A percentile compares a stretch with the other conserved stretches of the same genome.
These are phyloP conservation scores for Castanea crenata DNA, from an alignment of 306 rosid species.

Conservation along the genomic window DNA sequence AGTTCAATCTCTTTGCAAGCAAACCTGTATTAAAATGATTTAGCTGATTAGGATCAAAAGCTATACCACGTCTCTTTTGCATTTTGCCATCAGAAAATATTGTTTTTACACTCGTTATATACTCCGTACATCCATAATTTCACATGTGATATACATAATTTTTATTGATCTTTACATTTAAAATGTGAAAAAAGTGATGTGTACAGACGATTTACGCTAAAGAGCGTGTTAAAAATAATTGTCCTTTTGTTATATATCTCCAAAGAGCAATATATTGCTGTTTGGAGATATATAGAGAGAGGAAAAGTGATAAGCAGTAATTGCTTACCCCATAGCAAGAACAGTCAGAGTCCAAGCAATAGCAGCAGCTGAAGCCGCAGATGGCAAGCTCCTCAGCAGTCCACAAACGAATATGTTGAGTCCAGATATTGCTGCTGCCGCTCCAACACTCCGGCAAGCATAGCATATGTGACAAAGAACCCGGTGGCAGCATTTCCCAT, in stretches of 20 bases:
- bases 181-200: no score
- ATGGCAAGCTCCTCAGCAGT: constrained; percentile 65
- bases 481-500: constrained; percentile 99
- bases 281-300: neutral
- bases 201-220: no score
- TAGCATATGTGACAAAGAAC: constrained; percentile 80
- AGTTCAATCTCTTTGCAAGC: constrained; percentile 93
- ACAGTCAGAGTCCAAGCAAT: constrained; percentile 91
- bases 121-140: no score
- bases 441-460: constrained; percentile 90
- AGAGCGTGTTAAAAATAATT: no score
- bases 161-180: no score
- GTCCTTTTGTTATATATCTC: neutral
- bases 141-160: no score
- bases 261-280: neutral
- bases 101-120: no score
- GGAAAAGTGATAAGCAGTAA: neutral
- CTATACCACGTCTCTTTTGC: neutral
- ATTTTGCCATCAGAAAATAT: neutral
- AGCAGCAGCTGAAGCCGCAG: constrained; percentile 75
- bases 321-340: constrained; percentile 88
- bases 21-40: constrained; percentile 48
- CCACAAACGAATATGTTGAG: constrained; percentile 72
- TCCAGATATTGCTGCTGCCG: constrained; percentile 68
- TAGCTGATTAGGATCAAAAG: constrained; percentile 10